phyloP scores from a whole-genome alignment of 768 basidiomycete species.

The Leccinum obscurum region DNA sequence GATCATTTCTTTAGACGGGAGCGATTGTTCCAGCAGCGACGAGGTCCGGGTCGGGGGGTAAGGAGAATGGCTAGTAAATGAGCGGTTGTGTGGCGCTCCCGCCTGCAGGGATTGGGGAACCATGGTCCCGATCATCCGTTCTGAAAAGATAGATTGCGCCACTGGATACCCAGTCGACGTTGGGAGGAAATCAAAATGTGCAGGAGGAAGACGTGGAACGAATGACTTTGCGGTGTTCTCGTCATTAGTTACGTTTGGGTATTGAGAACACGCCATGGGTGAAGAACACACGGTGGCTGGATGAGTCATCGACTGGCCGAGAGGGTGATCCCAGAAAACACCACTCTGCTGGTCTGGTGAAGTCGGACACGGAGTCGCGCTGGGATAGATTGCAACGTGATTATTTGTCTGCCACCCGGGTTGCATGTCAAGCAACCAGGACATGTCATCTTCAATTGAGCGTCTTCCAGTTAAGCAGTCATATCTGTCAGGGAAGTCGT shows the following conservation, averaged over 20 bases:
- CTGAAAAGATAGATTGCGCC: no score
- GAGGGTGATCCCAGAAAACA: neutral
- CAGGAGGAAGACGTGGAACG: neutral
- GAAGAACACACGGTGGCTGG: neutral
- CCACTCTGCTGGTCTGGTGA: neutral
- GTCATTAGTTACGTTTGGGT: neutral
- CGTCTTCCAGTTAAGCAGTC: neutral
- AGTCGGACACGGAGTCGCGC: neutral
- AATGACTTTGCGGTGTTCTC: neutral
- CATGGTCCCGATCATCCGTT: no score
- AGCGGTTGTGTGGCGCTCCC: neutral
- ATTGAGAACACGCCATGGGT: neutral
- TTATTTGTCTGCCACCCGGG: neutral
- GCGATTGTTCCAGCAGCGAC: neutral
- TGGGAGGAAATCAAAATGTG: neutral
- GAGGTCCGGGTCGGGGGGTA: neutral
- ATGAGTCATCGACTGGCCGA: neutral
- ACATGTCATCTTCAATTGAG: neutral
- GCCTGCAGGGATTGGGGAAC: accelerated
- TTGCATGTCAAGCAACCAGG: neutral
- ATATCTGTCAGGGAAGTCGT: neutral
- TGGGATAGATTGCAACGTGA: neutral
- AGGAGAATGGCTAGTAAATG: neutral
- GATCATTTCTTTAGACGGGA: no score
- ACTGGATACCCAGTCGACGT: no score